Base-by-base conservation (phyloP, 768 basidiomycete species). In the Tephrocybe rancida region DNA sequence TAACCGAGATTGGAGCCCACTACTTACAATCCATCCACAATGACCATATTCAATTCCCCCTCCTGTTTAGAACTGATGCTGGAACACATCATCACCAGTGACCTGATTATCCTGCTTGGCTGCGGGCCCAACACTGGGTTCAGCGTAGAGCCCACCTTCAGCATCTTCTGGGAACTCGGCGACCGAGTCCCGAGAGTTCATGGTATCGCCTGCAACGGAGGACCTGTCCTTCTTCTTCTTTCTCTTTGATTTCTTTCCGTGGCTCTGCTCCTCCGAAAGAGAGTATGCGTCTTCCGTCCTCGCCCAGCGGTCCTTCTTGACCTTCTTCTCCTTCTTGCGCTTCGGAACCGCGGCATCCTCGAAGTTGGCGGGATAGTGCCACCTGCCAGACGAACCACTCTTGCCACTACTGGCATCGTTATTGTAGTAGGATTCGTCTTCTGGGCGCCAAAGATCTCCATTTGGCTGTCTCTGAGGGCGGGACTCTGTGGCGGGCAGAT, bases 321-420 rank as follows among this genome's bases (percentile, higher is more conserved):
- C 82, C 61, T 86, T 86, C 71, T 87, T 85, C 70, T 83, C 83
- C 71, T 83, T 87, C 70, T 75, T 81, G 57, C 70, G 73, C 50
- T 76, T 74, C 39, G 70, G 69, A 26, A 73, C 62, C 24, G 73
- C 75, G 18, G 73, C 79, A 58, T 91, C 90, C 44, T 86, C 84
- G 62, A 93, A 91, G 66, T 92, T 91, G 58, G 91, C 86, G 13
- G 89, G 90, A 70, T 94, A 94, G 58, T 80, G 89, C 92, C 92
- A 94, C 52, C 90, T 78, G 16, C 85, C 81, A 24, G 77, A 76
- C 2, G 77, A 73, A 3, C 67, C 65, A 32, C 71, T 58, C 14
- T 73, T 69, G 3, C 67, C 65, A 32, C 71, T 58, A 14, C 73
- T 69, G 42, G 72, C 65, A 27, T 74, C 65, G 5, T 70, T 59